phyloP scores from a whole-genome alignment of 2,329 filamentous ascomycete genomes.

The Ilyonectria mors-panacis region DNA sequence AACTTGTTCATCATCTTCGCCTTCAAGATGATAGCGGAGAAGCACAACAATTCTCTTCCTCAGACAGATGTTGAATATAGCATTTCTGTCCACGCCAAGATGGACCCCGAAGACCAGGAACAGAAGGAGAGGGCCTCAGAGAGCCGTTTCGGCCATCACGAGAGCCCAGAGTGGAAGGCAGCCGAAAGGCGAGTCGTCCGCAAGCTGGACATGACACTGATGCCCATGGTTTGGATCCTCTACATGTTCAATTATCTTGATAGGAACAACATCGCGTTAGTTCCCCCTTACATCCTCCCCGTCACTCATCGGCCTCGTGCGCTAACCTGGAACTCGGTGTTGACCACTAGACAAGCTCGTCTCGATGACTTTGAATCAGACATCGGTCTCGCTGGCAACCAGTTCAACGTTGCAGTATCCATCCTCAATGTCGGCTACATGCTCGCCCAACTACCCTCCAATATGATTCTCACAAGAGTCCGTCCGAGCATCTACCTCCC shows the following conservation, averaged over 20 bases:
- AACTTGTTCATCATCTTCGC: no score
- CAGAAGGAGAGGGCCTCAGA: no score
- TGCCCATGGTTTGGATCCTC: slow-evolving; percentile 40
- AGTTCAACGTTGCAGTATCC: slow-evolving; percentile 46
- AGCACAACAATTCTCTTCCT: no score
- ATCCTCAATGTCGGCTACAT: slow-evolving; percentile 47
- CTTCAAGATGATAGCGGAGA: no score
- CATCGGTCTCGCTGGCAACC: slow-evolving; percentile 40
- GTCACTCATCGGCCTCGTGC: no score
- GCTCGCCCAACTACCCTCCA: slow-evolving; percentile 31
- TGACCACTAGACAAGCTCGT: slow-evolving; percentile 38
- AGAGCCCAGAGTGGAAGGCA: neutral
- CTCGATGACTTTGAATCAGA: slow-evolving; percentile 43
- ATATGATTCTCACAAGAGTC: slow-evolving; percentile 35
- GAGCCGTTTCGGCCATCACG: no score
- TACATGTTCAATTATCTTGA: slow-evolving; percentile 44
- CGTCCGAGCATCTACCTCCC: slow-evolving; percentile 39
- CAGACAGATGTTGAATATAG: no score
- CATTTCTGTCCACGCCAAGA: no score
- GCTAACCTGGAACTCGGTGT: no score
- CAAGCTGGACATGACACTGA: slow-evolving; percentile 33
- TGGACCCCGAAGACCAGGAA: no score
- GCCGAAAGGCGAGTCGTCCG: slow-evolving; percentile 37
- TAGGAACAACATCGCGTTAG: slow-evolving; percentile 38
- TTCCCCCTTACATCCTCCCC: neutral